Conservation (phyloP, 768 basidiomycete species). For the Boletus subcaerulescens region DNA sequence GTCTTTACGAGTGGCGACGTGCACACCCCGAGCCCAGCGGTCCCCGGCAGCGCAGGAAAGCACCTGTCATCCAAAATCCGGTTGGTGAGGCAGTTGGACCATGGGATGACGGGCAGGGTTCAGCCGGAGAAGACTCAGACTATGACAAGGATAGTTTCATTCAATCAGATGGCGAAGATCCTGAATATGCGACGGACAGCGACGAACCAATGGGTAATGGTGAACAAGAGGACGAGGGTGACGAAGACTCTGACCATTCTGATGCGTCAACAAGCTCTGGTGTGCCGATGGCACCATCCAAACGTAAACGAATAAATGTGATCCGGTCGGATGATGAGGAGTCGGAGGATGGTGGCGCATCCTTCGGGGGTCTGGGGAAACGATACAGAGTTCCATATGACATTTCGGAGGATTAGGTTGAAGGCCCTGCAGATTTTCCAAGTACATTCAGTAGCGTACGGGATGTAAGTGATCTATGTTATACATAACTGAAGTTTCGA, state of each 20-base stretch:
- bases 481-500: too few relatives aligned
- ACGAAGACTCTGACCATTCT: not conserved
- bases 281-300: not conserved
- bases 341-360: not conserved
- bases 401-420: slow-evolving; percentile 1
- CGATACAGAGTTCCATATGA: slow-evolving; percentile 3
- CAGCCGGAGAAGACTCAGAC: slow-evolving; percentile 7
- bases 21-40: slow-evolving; percentile 9
- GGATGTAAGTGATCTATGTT: not conserved
- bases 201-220: not conserved
- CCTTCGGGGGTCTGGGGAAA: not conserved
- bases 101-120: slow-evolving; percentile 8
- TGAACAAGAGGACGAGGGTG: too few relatives aligned
- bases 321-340: slow-evolving; percentile 7
- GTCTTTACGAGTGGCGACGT: slow-evolving; percentile 8
- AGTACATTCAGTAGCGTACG: not conserved
- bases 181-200: not conserved
- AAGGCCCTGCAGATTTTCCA: not conserved
- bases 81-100: slow-evolving; percentile 15
- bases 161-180: not conserved
- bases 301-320: not conserved
- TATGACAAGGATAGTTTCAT: slow-evolving; percentile 9
- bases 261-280: not conserved
- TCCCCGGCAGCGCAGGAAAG: slow-evolving; percentile 1
- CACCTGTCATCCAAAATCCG: slow-evolving; percentile 7